Base-by-base conservation (phyloP, 345 rosid genomes). In the Lumnitzera littorea region DNA sequence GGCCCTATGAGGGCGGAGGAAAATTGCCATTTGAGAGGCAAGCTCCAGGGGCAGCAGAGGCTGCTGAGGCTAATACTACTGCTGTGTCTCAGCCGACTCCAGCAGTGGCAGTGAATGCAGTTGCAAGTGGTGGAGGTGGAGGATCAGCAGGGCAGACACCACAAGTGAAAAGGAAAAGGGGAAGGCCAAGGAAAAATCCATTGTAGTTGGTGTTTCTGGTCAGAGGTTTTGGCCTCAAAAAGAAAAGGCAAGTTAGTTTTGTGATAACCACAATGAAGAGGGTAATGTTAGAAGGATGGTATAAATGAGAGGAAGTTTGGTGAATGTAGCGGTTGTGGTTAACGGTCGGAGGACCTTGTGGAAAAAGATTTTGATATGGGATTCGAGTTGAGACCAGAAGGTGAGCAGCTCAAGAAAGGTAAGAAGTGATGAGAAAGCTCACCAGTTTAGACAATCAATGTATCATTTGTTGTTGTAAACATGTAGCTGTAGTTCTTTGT, bases 181-280 rank as follows among this genome's bases (percentile, higher is more conserved):
- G 97, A 54, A 79, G 99, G 70, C 96, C 97, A 0, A 76, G 87
- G 82, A 92, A 89, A 70, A 75, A 76, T 70, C 68, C 80, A 1
- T 24, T 48, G 56, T 57, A 43, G 27, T 16, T 11, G 49, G 60
- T 36, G 5, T 13, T 2, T 13, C 24, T 23, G 48, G 24, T 12
- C 23, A 12, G 60, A 16, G 60, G 49, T 13, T 57, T 0, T 16
- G 15, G 48, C 48, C 0, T 29, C 24, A 13, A 57, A 36, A 9
- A 57, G 25, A 36, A 16, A 17, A 41, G 20, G 48, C 11, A 41
- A 12, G 15, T 46, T 46, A 59, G 4, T 48, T 56, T 46, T 24
- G 62, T 36, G 24, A 24, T 47, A 48, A 31, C 5, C 36, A n/a
- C 53, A 17, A 59, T 17, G 25, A 48, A 31, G 11, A 25, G 27